These are phyloP conservation scores for Neurospora sp. DNA, from an alignment of 495 filamentous ascomycete genomes.

Conservation along the genomic window DNA sequence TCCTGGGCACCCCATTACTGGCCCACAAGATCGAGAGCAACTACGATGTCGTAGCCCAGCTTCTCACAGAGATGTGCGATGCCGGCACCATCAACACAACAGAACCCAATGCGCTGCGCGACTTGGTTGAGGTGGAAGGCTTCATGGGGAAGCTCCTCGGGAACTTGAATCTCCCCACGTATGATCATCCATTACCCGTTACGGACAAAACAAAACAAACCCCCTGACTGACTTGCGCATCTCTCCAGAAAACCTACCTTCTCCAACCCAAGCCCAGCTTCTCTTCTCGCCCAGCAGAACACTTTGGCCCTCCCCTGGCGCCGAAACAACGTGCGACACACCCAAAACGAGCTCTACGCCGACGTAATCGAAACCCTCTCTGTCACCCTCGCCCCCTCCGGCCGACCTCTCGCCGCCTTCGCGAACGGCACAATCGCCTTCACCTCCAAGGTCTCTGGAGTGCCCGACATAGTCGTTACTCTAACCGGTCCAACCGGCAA, in stretches of 20 bases:
- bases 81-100: slow-evolving; percentile 81
- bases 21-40: slow-evolving; percentile 74
- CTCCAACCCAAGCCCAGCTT: slow-evolving; percentile 13
- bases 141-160: slow-evolving; percentile 87
- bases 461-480: slow-evolving; percentile 78
- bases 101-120: slow-evolving; percentile 85
- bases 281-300: slow-evolving; percentile 26
- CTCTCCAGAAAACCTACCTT: slow-evolving; percentile 9
- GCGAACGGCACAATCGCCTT: slow-evolving; percentile 91
- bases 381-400: slow-evolving; percentile 82
- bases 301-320: slow-evolving; percentile 65
- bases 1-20: slow-evolving; percentile 80
- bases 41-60: slow-evolving; percentile 91
- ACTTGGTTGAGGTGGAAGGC: slow-evolving; percentile 82
- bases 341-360: slow-evolving; percentile 93
- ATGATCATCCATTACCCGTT: slow-evolving; percentile 10
- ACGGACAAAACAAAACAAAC: not conserved
- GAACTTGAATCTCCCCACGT: slow-evolving; percentile 73
- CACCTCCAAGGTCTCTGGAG: slow-evolving; percentile 86
- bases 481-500: slow-evolving; percentile 68
- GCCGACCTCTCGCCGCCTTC: slow-evolving; percentile 73
- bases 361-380: slow-evolving; percentile 86
- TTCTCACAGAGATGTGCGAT: slow-evolving; percentile 95
- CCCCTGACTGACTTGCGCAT: not conserved
- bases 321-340: slow-evolving; percentile 84